Conservation (phyloP, 352 stramenopile species). For the Globisporangium lucens region DNA sequence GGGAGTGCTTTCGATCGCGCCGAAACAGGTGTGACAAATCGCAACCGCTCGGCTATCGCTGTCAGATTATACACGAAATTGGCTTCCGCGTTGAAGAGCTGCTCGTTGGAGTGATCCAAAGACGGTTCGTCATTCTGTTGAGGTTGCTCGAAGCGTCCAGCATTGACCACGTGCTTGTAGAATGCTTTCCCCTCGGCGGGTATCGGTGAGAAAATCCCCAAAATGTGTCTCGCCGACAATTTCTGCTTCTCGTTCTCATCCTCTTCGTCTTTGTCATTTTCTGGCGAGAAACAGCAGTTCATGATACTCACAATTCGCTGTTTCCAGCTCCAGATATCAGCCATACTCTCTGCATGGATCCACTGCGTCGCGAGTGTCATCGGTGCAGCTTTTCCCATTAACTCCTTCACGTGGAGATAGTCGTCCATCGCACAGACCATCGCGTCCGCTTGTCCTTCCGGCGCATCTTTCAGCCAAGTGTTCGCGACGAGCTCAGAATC, state of each 20-base stretch:
- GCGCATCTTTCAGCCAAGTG: slow-evolving; percentile 22
- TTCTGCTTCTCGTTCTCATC: background rate
- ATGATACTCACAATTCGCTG: slow-evolving; percentile 12
- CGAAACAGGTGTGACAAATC: slow-evolving; percentile 20
- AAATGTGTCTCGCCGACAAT: background rate
- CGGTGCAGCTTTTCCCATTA: slow-evolving; percentile 15
- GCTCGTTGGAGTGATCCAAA: slow-evolving; percentile 17
- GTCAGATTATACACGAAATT: slow-evolving; percentile 34
- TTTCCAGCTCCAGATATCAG: slow-evolving; percentile 13
- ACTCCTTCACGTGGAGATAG: slow-evolving; percentile 16
- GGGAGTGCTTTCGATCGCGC: slow-evolving; percentile 11
- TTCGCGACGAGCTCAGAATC: slow-evolving; percentile 25
- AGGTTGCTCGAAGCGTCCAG: background rate
- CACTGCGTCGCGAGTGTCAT: slow-evolving; percentile 21
- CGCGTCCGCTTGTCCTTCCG: slow-evolving; percentile 17
- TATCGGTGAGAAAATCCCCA: slow-evolving; percentile 17
- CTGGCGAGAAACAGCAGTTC: background rate
- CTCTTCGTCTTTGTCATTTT: background rate
- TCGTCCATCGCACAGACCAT: slow-evolving; percentile 27
- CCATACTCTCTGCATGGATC: slow-evolving; percentile 22
- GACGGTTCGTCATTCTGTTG: background rate
- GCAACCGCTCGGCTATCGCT: slow-evolving; percentile 28
- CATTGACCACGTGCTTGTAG: background rate
- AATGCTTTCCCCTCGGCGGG: background rate
- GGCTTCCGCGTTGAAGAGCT: slow-evolving; percentile 28